A percentile compares a stretch with the other conserved stretches of the same genome.
Conservation (phyloP, 2,329 filamentous ascomycete genomes). For the Fonsecaea pugnacius region DNA sequence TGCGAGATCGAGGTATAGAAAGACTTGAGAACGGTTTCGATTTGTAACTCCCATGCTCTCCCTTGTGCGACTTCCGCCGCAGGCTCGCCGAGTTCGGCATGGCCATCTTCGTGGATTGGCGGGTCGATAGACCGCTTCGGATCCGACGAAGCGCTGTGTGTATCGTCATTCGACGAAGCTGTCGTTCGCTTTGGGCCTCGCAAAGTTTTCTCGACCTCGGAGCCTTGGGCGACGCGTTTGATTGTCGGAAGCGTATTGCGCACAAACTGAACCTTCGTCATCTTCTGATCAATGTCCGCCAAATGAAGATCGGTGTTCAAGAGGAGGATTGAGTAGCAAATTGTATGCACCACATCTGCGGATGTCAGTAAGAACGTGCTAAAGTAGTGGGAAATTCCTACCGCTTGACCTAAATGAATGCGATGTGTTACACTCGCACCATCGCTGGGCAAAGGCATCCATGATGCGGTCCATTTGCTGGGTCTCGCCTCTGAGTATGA, state of each 20-base stretch:
- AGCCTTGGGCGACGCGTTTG: slow-evolving; percentile 62
- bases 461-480: slow-evolving; percentile 96
- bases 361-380: slow-evolving; percentile 9
- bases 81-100: slow-evolving; percentile 45
- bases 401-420: slow-evolving; percentile 90
- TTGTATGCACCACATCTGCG: slow-evolving; percentile 90
- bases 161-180: slow-evolving; percentile 21
- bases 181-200: slow-evolving; percentile 26
- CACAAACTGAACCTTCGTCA: slow-evolving; percentile 92
- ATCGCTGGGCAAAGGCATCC: slow-evolving; percentile 83
- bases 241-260: slow-evolving; percentile 96
- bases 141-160: slow-evolving; percentile 4
- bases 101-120: slow-evolving; percentile 53
- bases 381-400: slow-evolving; percentile 51
- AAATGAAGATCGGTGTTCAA: slow-evolving; percentile 95
- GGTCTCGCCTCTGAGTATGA: slow-evolving; percentile 86
- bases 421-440: slow-evolving; percentile 89
- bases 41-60: slow-evolving; percentile 82
- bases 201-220: slow-evolving; percentile 20
- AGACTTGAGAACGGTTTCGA: slow-evolving; percentile 88
- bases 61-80: slow-evolving; percentile 72
- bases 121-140: slow-evolving; percentile 37
- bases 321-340: slow-evolving; percentile 93
- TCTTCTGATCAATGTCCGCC: slow-evolving; percentile 93
- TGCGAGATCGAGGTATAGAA: slow-evolving; percentile 90